These are phyloP conservation scores for Lentinus polychrous DNA, from an alignment of 1,284 basidiomycete genomes.

Conservation along the genomic window DNA sequence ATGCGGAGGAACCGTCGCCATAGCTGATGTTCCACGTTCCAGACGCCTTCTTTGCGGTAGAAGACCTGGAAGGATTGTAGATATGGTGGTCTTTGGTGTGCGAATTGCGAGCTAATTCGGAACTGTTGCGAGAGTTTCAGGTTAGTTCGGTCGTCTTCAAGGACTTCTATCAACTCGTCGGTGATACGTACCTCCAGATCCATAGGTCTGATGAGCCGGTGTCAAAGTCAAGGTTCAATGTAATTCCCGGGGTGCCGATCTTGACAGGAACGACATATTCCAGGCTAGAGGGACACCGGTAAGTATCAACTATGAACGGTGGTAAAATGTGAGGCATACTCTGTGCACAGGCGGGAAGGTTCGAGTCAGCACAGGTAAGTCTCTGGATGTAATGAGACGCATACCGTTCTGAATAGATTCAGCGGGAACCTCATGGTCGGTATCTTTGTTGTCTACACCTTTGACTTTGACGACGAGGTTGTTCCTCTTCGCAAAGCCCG, in stretches of 20 bases:
- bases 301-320: not conserved
- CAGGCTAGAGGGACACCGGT: slow-evolving; percentile 14
- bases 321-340: slow-evolving; percentile 1
- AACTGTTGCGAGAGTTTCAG: slow-evolving; percentile 9
- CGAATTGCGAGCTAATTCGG: slow-evolving; percentile 20
- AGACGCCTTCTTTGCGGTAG: slow-evolving; percentile 23
- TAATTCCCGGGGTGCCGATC: slow-evolving; percentile 32
- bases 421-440: slow-evolving; percentile 29
- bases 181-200: slow-evolving; percentile 23
- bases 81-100: slow-evolving; percentile 23
- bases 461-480: slow-evolving; percentile 25
- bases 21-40: slow-evolving; percentile 33
- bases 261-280: slow-evolving; percentile 34
- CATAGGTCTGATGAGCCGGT: slow-evolving; percentile 32
- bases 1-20: slow-evolving; percentile 33
- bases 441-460: slow-evolving; percentile 18
- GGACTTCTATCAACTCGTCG: not conserved
- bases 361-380: not conserved
- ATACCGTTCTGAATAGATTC: slow-evolving; percentile 30
- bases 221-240: slow-evolving; percentile 32
- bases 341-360: not conserved
- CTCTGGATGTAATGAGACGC: slow-evolving; percentile 2
- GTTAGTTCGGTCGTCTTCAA: too few species aligned
- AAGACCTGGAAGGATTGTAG: slow-evolving; percentile 28
- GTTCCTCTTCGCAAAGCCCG: slow-evolving; percentile 25